These are phyloP conservation scores for Aureobasidium sp. DNA, from an alignment of 2,329 filamentous ascomycete genomes.

Conservation along the genomic window DNA sequence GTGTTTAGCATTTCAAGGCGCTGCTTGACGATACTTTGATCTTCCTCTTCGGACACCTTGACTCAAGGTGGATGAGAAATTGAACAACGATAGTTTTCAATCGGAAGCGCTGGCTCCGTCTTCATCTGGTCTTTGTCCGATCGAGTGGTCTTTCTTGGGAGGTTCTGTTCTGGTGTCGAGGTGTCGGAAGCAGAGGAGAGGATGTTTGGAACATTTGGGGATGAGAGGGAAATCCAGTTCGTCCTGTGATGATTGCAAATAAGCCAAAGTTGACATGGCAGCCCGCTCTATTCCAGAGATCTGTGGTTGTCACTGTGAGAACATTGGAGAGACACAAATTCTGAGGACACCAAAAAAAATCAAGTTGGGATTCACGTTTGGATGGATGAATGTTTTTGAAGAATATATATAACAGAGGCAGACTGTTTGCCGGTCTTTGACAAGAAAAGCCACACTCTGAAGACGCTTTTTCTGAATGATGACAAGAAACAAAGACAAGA, in stretches of 20 bases:
- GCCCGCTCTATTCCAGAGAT: constrained; percentile 3
- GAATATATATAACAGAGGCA: constrained; percentile 1
- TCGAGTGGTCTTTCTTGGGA: no score
- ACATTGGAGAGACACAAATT: constrained; percentile 20
- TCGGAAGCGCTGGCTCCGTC: constrained; percentile 31
- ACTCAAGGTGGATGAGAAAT: no score
- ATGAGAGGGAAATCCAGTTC: not conserved
- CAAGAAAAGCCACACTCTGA: not conserved
- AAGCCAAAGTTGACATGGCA: constrained; percentile 22
- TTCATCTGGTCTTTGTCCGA: not conserved
- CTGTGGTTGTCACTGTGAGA: constrained; percentile 20
- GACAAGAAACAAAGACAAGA: not conserved
- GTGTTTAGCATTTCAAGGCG: constrained; percentile 12
- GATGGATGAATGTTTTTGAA: not conserved
- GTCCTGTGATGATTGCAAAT: constrained; percentile 20
- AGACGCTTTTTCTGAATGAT: not conserved
- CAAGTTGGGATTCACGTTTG: no score
- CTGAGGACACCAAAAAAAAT: constrained; percentile 18
- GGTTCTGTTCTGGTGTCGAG: not conserved
- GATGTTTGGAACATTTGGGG: not conserved
- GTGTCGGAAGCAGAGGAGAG: not conserved
- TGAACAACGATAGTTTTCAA: constrained; percentile 32
- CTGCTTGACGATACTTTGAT: constrained; percentile 1
- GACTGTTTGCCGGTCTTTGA: not conserved
- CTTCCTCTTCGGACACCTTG: no score